Conservation (phyloP, 352 stramenopile species). For the Phytophthora multivora region DNA sequence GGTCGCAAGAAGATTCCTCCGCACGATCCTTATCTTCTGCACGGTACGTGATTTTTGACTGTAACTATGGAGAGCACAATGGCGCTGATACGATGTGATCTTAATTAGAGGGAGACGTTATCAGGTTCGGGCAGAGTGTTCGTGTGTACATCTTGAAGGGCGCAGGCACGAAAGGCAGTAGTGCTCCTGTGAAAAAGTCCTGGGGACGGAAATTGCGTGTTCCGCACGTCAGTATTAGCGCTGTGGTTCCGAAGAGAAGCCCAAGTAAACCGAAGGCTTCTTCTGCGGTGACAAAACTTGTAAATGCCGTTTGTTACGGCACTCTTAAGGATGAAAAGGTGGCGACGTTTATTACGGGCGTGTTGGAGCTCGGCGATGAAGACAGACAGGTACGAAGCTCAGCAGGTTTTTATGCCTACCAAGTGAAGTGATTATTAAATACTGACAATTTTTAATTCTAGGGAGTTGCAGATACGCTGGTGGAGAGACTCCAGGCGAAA, state of each 20-base stretch:
- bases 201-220: constrained; percentile 82
- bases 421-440: neutral
- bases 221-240: constrained; percentile 72
- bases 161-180: constrained; percentile 60
- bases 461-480: constrained; percentile 80
- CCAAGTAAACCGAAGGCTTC: constrained; percentile 61
- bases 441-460: constrained; percentile 16
- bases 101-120: constrained; percentile 71
- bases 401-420: neutral
- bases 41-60: constrained; percentile 40
- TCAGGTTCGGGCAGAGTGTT: constrained; percentile 90
- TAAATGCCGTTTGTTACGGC: constrained; percentile 86
- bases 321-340: constrained; percentile 76
- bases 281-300: constrained; percentile 67
- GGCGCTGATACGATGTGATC: constrained; percentile 1
- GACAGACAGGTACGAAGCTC: constrained; percentile 57
- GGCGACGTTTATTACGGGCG: constrained; percentile 64
- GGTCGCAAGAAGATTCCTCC: constrained; percentile 84
- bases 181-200: constrained; percentile 77
- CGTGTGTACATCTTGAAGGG: constrained; percentile 86
- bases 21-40: constrained; percentile 82
- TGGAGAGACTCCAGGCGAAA: constrained; percentile 85
- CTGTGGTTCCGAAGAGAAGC: constrained; percentile 70
- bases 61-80: neutral
- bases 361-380: constrained; percentile 73